Evolutionary conservation across 176 grass and related monocot species (phyloP).

Genomic region (Tillandsia leiboldiana): DNA sequence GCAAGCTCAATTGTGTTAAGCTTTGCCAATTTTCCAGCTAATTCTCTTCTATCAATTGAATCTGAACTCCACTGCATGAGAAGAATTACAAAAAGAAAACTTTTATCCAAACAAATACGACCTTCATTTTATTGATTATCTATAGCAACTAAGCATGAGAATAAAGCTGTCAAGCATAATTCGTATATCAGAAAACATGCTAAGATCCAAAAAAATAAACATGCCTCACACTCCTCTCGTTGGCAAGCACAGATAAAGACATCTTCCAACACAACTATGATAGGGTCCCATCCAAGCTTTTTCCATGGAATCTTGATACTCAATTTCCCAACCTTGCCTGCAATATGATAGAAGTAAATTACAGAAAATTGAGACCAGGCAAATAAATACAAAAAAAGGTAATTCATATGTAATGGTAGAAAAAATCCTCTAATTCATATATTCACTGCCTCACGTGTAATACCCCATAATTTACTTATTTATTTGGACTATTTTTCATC

Average conservation of each 20-base stretch:
- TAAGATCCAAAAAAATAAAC: slow-evolving; percentile 18
- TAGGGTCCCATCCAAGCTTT: slow-evolving; percentile 93
- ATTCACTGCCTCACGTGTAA: no score
- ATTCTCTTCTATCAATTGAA: slow-evolving; percentile 79
- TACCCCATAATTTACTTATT: no score
- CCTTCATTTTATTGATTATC: slow-evolving; percentile 17
- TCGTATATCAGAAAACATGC: neutral
- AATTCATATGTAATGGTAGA: neutral
- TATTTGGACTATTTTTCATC: no score
- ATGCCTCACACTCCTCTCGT: slow-evolving; percentile 78
- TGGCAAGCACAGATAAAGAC: slow-evolving; percentile 83
- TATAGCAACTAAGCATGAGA: neutral
- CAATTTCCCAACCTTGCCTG: slow-evolving; percentile 79
- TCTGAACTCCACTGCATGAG: slow-evolving; percentile 63
- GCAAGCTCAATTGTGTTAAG: slow-evolving; percentile 94
- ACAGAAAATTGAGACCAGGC: neutral
- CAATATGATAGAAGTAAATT: slow-evolving; percentile 23
- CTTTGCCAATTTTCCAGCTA: slow-evolving; percentile 96
- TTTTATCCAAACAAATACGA: slow-evolving; percentile 20
- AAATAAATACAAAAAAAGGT: neutral
- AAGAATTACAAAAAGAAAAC: slow-evolving; percentile 9
- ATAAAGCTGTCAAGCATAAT: neutral
- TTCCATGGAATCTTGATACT: slow-evolving; percentile 99
- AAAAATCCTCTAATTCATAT: no score
- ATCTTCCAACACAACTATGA: slow-evolving; percentile 83